Conservation (phyloP, 306 rosid species). For the Lathyrus sativus region DNA sequence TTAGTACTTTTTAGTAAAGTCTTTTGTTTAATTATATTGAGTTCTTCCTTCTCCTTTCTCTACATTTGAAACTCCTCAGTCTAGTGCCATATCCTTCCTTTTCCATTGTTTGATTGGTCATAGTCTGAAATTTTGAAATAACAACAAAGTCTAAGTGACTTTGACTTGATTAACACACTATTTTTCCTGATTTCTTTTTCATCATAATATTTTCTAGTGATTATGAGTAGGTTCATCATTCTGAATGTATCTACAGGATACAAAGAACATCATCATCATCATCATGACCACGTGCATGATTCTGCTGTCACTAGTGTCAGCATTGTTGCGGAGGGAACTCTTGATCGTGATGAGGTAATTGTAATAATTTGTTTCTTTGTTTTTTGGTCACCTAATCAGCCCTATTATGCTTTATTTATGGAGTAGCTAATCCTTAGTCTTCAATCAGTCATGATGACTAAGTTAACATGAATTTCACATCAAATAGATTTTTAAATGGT, state of each 20-base stretch:
- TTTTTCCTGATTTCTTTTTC: background rate
- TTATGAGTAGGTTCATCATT: slow-evolving; percentile 31
- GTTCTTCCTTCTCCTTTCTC: background rate
- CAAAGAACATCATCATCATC: slow-evolving; percentile 62
- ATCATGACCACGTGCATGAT: slow-evolving; percentile 74
- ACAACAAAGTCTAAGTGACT: background rate
- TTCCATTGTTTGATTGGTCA: background rate
- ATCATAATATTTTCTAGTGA: background rate
- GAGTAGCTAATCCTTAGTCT: background rate
- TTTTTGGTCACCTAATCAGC: background rate
- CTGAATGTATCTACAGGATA: slow-evolving; percentile 49
- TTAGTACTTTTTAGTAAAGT: background rate
- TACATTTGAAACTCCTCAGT: background rate
- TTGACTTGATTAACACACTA: slow-evolving; percentile 6
- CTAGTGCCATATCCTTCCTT: background rate
- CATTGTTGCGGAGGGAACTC: slow-evolving; percentile 78
- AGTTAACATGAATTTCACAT: background rate
- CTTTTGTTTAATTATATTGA: background rate
- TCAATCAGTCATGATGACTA: slow-evolving; percentile 13
- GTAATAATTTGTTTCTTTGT: background rate
- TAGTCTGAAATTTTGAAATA: slow-evolving; percentile 12
- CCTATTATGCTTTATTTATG: background rate
- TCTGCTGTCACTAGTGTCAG: slow-evolving; percentile 80
- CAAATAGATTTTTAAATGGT: background rate
- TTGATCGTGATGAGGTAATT: slow-evolving; percentile 86